phyloP scores from a whole-genome alignment of 495 filamentous ascomycete species.

The Beverwykella pulmonaria region DNA sequence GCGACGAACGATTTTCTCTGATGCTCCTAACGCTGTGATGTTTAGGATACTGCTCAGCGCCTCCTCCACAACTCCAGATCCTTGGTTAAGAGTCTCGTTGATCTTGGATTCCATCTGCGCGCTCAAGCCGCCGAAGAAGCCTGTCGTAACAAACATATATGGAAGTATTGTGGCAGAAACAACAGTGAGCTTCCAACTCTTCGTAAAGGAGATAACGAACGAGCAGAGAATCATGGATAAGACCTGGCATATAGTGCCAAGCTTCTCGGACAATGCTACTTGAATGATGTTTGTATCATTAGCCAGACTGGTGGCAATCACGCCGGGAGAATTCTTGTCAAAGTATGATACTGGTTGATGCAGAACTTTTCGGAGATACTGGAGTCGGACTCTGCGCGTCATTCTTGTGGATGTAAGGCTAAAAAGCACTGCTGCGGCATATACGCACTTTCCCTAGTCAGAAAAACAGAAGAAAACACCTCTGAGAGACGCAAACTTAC shows the following conservation, averaged over 20 bases:
- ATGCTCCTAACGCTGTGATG: slow-evolving; percentile 13
- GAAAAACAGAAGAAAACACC: background rate
- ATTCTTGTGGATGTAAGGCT: slow-evolving; percentile 41
- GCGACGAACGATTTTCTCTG: slow-evolving; percentile 7
- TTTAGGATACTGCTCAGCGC: slow-evolving; percentile 11
- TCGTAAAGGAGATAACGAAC: slow-evolving; percentile 21
- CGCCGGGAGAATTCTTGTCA: slow-evolving; percentile 82
- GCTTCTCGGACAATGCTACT: slow-evolving; percentile 21
- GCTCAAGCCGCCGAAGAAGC: background rate
- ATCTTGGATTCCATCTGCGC: slow-evolving; percentile 2
- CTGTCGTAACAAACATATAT: slow-evolving; percentile 2
- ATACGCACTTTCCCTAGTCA: background rate
- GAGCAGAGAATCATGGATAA: slow-evolving; percentile 13
- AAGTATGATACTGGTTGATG: slow-evolving; percentile 89
- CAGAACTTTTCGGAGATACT: slow-evolving; percentile 79
- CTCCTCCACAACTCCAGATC: slow-evolving; percentile 16
- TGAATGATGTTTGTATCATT: slow-evolving; percentile 61
- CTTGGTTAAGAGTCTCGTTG: background rate
- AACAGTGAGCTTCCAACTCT: slow-evolving; percentile 28
- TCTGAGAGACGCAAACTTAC: background rate
- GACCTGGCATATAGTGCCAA: slow-evolving; percentile 10
- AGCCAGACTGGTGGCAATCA: slow-evolving; percentile 87
- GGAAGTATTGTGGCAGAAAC: slow-evolving; percentile 14
- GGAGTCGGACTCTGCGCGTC: slow-evolving; percentile 72
- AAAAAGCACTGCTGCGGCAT: slow-evolving; percentile 21